phyloP scores from a whole-genome alignment of 2,329 filamentous ascomycete genomes.

The Talaromyces atroroseus region DNA sequence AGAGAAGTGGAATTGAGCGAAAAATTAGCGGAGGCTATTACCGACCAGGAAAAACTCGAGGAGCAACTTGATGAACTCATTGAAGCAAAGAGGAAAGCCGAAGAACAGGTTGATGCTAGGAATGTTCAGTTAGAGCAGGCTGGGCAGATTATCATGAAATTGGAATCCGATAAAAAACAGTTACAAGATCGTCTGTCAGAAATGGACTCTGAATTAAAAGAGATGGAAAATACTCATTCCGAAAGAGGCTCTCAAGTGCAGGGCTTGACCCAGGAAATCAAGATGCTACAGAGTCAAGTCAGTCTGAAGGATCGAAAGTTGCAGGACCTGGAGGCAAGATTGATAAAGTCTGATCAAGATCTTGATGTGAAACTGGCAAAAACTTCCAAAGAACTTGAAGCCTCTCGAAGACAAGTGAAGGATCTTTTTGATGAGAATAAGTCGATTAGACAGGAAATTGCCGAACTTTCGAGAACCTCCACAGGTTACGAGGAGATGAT shows the following conservation, averaged over 20 bases:
- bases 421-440: constrained; percentile 75
- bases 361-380: constrained; percentile 76
- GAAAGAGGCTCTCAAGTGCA: constrained; percentile 72
- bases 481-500: constrained; percentile 94
- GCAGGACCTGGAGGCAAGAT: constrained; percentile 75
- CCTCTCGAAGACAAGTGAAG: constrained; percentile 66
- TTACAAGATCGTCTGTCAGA: constrained; percentile 62
- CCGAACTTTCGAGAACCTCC: constrained; percentile 81
- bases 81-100: constrained; percentile 79
- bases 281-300: constrained; percentile 86
- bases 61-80: constrained; percentile 88
- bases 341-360: constrained; percentile 82
- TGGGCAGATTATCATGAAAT: constrained; percentile 72
- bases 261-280: constrained; percentile 73
- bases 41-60: constrained; percentile 90
- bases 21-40: constrained; percentile 83
- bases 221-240: constrained; percentile 64
- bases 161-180: constrained; percentile 80
- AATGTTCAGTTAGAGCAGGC: constrained; percentile 86
- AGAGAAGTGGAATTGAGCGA: constrained; percentile 91
- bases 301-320: constrained; percentile 83
- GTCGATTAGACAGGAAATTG: constrained; percentile 75
- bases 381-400: constrained; percentile 73
- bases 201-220: constrained; percentile 65
- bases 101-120: constrained; percentile 74